A percentile compares a stretch with the other conserved stretches of the same genome.
Conservation (phyloP, 2,329 filamentous ascomycete genomes). For the Ceratocystis ficicola region DNA sequence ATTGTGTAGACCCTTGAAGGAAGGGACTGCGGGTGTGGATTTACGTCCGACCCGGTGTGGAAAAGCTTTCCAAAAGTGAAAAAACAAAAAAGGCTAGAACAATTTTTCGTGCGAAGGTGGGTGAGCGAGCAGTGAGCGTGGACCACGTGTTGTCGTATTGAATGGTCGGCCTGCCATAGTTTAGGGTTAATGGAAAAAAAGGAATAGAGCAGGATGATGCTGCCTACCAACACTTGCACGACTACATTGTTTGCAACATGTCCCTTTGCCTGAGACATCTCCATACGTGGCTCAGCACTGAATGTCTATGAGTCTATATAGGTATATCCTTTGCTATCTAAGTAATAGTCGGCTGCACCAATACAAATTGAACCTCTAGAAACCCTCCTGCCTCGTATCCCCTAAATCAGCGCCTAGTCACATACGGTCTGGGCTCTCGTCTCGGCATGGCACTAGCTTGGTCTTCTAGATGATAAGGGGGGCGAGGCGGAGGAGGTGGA, state of each 20-base stretch:
- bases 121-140: neutral
- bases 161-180: too few relatives aligned
- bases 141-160: constrained; percentile 3
- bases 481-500: constrained; percentile 19
- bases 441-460: neutral
- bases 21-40: constrained; percentile 23
- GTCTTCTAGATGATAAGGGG: constrained; percentile 17
- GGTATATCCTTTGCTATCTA: neutral
- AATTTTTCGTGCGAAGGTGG: neutral
- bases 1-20: neutral
- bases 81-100: neutral
- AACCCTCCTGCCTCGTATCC: neutral
- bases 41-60: constrained; percentile 24
- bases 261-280: too few relatives aligned
- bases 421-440: constrained; percentile 20
- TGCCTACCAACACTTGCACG: neutral
- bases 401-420: neutral
- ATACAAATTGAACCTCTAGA: neutral
- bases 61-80: neutral
- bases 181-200: neutral
- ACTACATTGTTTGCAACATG: neutral
- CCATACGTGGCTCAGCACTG: too few relatives aligned
- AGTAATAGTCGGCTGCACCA: neutral
- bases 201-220: neutral
- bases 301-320: neutral